These are phyloP conservation scores for Melastoma malabathricum DNA, from an alignment of 345 rosid genomes.

Conservation along the genomic window DNA sequence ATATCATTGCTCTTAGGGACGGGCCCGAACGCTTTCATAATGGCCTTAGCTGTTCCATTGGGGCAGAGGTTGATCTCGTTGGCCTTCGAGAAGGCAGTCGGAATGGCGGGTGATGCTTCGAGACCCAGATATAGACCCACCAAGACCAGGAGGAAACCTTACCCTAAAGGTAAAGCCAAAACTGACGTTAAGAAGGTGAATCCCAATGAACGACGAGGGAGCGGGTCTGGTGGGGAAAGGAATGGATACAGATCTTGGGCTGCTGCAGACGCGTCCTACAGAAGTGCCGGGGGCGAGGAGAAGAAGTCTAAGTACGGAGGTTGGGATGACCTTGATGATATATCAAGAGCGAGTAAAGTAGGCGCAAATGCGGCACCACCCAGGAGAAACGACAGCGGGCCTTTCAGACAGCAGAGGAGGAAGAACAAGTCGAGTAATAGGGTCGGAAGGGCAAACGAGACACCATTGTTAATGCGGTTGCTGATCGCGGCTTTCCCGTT, in stretches of 20 bases:
- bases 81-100: slow-evolving; percentile 43
- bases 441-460: slow-evolving; percentile 50
- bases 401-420: slow-evolving; percentile 11
- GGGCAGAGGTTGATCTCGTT: slow-evolving; percentile 54
- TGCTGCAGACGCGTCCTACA: slow-evolving; percentile 17
- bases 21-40: slow-evolving; percentile 56
- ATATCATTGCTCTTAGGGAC: slow-evolving; percentile 63
- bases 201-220: slow-evolving; percentile 18
- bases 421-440: slow-evolving; percentile 26
- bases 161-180: slow-evolving; percentile 15
- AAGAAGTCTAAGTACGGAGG: slow-evolving; percentile 39
- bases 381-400: no score
- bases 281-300: slow-evolving; percentile 8
- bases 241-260: slow-evolving; percentile 59
- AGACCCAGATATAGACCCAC: slow-evolving; percentile 11
- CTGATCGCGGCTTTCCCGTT: slow-evolving; percentile 66
- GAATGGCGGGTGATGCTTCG: slow-evolving; percentile 19
- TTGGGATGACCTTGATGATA: slow-evolving; percentile 67
- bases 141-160: slow-evolving; percentile 4
- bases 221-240: slow-evolving; percentile 11
- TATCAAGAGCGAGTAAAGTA: slow-evolving; percentile 9
- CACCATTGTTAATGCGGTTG: slow-evolving; percentile 48
- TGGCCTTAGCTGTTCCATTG: slow-evolving; percentile 84
- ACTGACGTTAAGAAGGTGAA: no score
- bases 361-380: slow-evolving; percentile 5